Percentiles rank a stretch among this genome's conserved stretches.
phyloP scores from a whole-genome alignment of 441 rosid genomes.

The Sinapis alba region DNA sequence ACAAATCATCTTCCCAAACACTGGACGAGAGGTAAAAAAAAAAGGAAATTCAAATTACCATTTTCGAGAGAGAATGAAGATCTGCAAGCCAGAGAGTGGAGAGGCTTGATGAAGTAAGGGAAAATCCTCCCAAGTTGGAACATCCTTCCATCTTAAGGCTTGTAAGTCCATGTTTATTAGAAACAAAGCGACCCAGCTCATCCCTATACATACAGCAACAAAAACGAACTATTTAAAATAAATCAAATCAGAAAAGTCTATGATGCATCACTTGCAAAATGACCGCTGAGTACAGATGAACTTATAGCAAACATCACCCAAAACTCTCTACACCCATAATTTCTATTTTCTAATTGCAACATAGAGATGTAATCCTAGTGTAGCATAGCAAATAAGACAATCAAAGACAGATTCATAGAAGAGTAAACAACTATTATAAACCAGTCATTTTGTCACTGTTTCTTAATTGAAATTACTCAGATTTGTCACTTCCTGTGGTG shows the following conservation, averaged over 20 bases:
- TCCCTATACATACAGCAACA: conserved; percentile 53
- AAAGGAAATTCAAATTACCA: conserved; percentile 46
- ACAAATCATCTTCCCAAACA: background rate
- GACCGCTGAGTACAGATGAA: background rate
- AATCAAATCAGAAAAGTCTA: background rate
- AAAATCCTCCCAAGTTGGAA: conserved; percentile 79
- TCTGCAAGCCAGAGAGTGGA: conserved; percentile 88
- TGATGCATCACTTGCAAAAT: background rate
- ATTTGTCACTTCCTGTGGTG: background rate
- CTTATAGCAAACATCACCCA: background rate
- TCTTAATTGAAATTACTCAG: background rate
- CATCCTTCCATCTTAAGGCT: conserved; percentile 97
- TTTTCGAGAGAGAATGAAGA: conserved; percentile 75
- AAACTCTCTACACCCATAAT: background rate
- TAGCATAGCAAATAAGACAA: background rate
- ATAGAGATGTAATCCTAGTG: background rate
- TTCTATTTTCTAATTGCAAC: background rate
- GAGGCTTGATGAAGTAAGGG: conserved; percentile 79
- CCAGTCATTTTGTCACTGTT: background rate
- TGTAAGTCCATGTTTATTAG: conserved; percentile 79
- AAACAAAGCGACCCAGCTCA: conserved; percentile 93
- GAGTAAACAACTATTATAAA: conserved; percentile 14
- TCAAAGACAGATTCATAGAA: conserved; percentile 2
- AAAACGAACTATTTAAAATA: background rate
- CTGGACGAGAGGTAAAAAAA: background rate